Percentiles rank a stretch among this genome's conserved stretches.
Conservation (phyloP, 176 grass and related monocot species). For the Carex kokanica region DNA sequence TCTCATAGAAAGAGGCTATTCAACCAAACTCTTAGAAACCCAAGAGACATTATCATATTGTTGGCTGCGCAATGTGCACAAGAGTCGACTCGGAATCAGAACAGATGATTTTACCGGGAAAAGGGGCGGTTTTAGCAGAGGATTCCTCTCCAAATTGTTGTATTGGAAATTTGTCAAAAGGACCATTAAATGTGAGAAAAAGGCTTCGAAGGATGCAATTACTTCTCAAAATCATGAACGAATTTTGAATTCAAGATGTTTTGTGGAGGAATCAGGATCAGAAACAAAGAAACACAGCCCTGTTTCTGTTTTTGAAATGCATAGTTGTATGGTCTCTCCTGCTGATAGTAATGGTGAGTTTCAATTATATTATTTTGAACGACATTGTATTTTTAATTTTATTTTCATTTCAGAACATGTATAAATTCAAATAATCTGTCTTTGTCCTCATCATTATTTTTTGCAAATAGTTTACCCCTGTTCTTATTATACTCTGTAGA, state of each 20-base stretch:
- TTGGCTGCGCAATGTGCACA: slow-evolving; percentile 8
- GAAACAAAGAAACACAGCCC: slow-evolving; percentile 26
- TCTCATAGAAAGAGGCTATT: slow-evolving; percentile 26
- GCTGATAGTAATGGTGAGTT: slow-evolving; percentile 17
- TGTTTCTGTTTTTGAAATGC: slow-evolving; percentile 24
- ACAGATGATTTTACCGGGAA: not conserved
- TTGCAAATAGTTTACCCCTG: not conserved
- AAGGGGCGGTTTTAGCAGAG: not conserved
- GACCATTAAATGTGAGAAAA: slow-evolving; percentile 10
- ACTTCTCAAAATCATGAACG: not conserved
- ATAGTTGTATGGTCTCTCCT: not conserved
- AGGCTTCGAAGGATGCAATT: slow-evolving; percentile 6
- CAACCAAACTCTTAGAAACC: slow-evolving; percentile 13
- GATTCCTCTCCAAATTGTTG: slow-evolving; percentile 6
- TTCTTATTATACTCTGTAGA: not conserved
- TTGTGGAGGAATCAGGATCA: slow-evolving; percentile 15
- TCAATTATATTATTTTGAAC: too few species aligned
- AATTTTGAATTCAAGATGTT: not conserved
- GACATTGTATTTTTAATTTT: not conserved
- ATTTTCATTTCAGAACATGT: not conserved
- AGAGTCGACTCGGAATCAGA: not conserved
- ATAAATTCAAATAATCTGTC: not conserved
- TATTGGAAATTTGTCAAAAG: slow-evolving; percentile 10
- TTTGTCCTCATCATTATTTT: not conserved
- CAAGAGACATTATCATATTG: slow-evolving; percentile 6